phyloP scores from a whole-genome alignment of 75 land plant species.

The Larix kaempferi region DNA sequence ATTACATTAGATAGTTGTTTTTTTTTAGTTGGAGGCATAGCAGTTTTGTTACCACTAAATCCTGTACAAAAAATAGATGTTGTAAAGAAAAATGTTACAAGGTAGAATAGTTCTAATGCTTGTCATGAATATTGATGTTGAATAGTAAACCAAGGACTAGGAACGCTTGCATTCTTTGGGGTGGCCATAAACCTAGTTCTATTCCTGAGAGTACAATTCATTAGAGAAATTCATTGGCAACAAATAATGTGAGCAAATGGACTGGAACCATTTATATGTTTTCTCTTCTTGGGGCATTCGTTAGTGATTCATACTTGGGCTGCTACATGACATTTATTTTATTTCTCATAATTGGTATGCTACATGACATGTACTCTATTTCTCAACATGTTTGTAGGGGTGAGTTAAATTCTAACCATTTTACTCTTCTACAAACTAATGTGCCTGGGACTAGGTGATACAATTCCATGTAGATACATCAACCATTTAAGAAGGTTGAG shows the following conservation, averaged over 20 bases:
- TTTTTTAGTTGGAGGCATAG: no score
- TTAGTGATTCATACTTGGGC: constrained; percentile 89
- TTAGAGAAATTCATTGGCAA: constrained; percentile 70
- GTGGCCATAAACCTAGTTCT: constrained; percentile 80
- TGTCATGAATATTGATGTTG: neutral
- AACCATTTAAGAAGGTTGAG: neutral
- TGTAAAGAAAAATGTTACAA: no score
- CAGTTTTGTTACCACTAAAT: no score
- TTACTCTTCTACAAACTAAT: neutral
- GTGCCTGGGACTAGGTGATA: neutral
- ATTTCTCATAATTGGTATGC: no score
- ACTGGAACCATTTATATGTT: constrained; percentile 77
- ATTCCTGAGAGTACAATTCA: constrained; percentile 64
- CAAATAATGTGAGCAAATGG: constrained; percentile 87
- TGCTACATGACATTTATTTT: constrained; percentile 66
- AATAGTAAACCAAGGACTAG: constrained; percentile 68
- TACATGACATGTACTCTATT: no score
- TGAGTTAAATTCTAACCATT: constrained; percentile 18
- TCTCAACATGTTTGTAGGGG: constrained; percentile 60
- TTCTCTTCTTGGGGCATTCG: constrained; percentile 81
- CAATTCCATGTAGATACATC: neutral
- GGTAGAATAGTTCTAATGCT: neutral
- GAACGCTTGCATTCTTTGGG: constrained; percentile 72
- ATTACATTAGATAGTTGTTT: no score
- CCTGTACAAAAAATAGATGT: no score